Evolutionary conservation across 2,329 filamentous ascomycete genomes (phyloP).

Genomic region (Penicillium sp.): DNA sequence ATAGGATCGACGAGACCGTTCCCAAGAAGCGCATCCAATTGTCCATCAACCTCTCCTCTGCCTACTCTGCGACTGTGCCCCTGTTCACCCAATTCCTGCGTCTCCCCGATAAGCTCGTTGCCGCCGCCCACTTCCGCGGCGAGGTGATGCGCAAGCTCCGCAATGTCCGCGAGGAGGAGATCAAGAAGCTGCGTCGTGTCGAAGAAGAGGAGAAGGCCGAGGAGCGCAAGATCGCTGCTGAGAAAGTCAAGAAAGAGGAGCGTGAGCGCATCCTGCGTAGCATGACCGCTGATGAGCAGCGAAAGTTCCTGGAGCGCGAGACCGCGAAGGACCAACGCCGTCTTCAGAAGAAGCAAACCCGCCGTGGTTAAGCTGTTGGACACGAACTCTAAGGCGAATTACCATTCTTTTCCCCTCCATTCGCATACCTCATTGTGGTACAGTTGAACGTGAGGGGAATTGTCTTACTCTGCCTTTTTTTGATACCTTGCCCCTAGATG

Average conservation of each 20-base stretch:
- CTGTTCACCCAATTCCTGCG: slow-evolving; percentile 80
- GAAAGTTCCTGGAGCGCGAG: slow-evolving; percentile 80
- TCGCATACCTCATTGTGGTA: slow-evolving; percentile 1
- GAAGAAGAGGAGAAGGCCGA: slow-evolving; percentile 70
- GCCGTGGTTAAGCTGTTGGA: slow-evolving; percentile 42
- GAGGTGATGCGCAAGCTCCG: slow-evolving; percentile 86
- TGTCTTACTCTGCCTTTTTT: slow-evolving; percentile 21
- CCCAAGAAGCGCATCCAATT: slow-evolving; percentile 86
- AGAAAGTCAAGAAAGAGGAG: slow-evolving; percentile 80
- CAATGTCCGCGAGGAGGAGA: slow-evolving; percentile 73
- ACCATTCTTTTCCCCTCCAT: background rate
- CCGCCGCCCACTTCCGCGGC: slow-evolving; percentile 77
- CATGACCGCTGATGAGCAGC: slow-evolving; percentile 78
- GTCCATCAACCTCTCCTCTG: slow-evolving; percentile 62
- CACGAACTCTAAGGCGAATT: background rate
- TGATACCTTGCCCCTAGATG: slow-evolving; percentile 23
- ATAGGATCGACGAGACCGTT: slow-evolving; percentile 74
- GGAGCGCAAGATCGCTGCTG: slow-evolving; percentile 51
- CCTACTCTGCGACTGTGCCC: slow-evolving; percentile 66
- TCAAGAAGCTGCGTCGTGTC: slow-evolving; percentile 73
- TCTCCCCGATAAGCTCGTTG: slow-evolving; percentile 76
- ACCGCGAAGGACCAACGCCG: slow-evolving; percentile 68
- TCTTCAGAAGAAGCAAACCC: slow-evolving; percentile 61
- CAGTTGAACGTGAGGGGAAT: slow-evolving; percentile 6
- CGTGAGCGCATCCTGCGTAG: slow-evolving; percentile 76